Evolutionary conservation across 2,329 filamentous ascomycete species (phyloP).

Genomic region (Rhytidhysteron rufulum): DNA sequence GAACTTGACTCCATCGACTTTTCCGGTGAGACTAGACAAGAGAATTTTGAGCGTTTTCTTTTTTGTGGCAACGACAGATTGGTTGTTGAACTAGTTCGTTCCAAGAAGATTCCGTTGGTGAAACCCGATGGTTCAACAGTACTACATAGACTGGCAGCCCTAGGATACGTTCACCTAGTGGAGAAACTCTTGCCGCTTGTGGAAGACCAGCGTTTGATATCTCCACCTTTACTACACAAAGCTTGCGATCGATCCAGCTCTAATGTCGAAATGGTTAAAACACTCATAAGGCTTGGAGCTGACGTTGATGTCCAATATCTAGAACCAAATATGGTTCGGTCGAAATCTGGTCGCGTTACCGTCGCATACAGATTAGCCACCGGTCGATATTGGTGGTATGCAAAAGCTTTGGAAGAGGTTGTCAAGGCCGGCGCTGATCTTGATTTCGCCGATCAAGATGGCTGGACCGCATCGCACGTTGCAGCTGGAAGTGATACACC

Average conservation of each 20-base stretch:
- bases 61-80: background rate
- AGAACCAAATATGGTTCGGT: no score
- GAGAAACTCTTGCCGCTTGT: background rate
- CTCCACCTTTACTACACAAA: background rate
- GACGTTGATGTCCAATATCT: background rate
- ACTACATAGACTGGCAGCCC: background rate
- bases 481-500: background rate
- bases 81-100: background rate
- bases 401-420: background rate
- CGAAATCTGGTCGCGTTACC: no score
- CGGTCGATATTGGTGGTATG: background rate
- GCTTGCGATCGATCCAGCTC: background rate
- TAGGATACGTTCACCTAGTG: background rate
- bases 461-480: background rate
- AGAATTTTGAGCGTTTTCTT: background rate
- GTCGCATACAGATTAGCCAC: background rate
- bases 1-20: background rate
- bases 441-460: background rate
- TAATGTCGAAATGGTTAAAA: slow-evolving; percentile 1
- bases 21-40: background rate
- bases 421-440: background rate
- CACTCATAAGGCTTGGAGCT: background rate
- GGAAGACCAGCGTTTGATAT: background rate
- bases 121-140: background rate
- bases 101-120: background rate